Conservation (phyloP, 176 grass and related monocot genomes). For the Hyparrhenia diplandra region DNA sequence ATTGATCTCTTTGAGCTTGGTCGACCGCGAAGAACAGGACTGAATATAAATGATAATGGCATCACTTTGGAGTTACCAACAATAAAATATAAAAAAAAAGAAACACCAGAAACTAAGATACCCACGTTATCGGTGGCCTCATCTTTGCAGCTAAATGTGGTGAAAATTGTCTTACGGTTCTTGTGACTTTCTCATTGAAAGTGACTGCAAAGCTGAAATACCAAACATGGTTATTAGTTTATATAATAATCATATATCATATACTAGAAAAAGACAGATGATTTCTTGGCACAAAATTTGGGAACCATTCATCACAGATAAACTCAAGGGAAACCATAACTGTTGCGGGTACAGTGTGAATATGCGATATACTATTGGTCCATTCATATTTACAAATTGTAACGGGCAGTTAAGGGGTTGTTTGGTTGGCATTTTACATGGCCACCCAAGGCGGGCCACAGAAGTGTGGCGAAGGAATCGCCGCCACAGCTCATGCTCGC, state of each 20-base stretch:
- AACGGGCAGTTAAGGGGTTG: no score
- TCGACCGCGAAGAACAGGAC: constrained; percentile 87
- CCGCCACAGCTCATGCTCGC: no score
- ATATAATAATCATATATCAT: background rate
- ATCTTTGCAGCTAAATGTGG: constrained; percentile 99
- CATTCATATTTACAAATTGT: background rate
- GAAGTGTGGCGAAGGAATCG: no score
- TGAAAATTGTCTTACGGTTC: constrained; percentile 80
- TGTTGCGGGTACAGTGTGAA: background rate
- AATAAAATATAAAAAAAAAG: constrained; percentile 7
- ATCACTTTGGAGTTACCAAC: background rate
- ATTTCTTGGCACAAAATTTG: background rate
- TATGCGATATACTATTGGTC: background rate
- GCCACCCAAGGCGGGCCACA: no score
- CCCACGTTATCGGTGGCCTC: constrained; percentile 84
- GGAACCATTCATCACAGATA: background rate
- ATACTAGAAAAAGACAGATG: background rate
- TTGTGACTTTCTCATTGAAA: constrained; percentile 95
- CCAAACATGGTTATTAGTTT: constrained; percentile 32
- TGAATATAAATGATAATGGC: constrained; percentile 18
- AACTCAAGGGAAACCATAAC: background rate
- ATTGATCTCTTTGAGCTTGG: constrained; percentile 87
- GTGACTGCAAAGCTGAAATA: constrained; percentile 76
- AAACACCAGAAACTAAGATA: constrained; percentile 10
- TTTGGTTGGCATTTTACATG: no score